Percentiles rank a stretch among this genome's conserved stretches.
These are phyloP conservation scores for Eremochloa ophiuroides DNA, from an alignment of 176 grass and related monocot species.

Conservation along the genomic window DNA sequence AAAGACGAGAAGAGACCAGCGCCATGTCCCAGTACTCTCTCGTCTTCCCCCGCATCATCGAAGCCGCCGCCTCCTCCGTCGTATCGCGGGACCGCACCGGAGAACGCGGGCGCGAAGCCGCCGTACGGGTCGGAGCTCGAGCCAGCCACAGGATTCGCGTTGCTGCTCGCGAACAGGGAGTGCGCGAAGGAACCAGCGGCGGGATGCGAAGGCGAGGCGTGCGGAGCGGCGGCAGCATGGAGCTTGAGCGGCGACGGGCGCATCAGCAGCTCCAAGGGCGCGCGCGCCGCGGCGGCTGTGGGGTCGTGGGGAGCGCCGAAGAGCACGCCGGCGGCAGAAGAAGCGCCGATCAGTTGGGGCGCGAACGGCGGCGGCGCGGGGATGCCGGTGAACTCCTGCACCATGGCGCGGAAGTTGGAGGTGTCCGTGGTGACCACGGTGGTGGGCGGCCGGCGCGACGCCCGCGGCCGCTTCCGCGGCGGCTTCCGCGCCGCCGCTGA, in stretches of 20 bases:
- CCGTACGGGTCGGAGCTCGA: neutral
- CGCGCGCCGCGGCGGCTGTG: neutral
- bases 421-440: slow-evolving; percentile 68
- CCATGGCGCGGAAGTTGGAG: slow-evolving; percentile 87
- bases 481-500: neutral
- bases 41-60: neutral
- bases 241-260: slow-evolving; percentile 22
- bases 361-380: slow-evolving; percentile 52
- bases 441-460: slow-evolving; percentile 57
- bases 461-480: slow-evolving; percentile 56
- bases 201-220: neutral
- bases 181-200: neutral
- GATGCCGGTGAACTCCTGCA: slow-evolving; percentile 92
- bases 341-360: slow-evolving; percentile 32
- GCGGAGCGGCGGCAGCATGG: neutral
- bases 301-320: slow-evolving; percentile 1
- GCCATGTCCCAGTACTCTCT: neutral
- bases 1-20: slow-evolving; percentile 22
- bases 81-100: neutral
- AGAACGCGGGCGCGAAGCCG: neutral
- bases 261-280: neutral
- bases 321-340: slow-evolving; percentile 24
- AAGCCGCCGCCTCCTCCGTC: neutral
- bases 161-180: neutral
- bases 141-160: neutral